phyloP scores from a whole-genome alignment of 139 green algal genomes.

The Pycnococcus provasolii region DNA sequence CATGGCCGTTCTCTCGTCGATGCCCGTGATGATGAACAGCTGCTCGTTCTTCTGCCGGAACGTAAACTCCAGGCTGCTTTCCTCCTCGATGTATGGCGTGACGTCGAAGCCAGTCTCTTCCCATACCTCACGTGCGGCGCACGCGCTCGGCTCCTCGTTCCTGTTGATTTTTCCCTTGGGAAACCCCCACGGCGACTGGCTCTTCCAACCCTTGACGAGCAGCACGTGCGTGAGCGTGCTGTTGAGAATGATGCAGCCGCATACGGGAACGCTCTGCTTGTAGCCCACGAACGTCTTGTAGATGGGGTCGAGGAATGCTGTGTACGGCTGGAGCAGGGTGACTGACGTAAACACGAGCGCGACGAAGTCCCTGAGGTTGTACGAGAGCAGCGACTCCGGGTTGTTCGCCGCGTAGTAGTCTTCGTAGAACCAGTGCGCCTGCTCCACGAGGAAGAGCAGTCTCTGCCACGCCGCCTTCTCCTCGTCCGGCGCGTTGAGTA shows the following conservation, averaged over 20 bases:
- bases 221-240: conserved; percentile 35
- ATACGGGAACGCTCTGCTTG: conserved; percentile 57
- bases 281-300: conserved; percentile 69
- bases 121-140: conserved; percentile 66
- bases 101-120: conserved; percentile 37
- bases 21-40: conserved; percentile 28
- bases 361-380: conserved; percentile 60
- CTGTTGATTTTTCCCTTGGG: conserved; percentile 77
- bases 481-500: conserved; percentile 61
- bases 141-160: conserved; percentile 62
- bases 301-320: conserved; percentile 50
- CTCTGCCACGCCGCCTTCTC: conserved; percentile 72
- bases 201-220: conserved; percentile 70
- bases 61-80: conserved; percentile 28
- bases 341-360: neutral
- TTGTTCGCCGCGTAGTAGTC: conserved; percentile 30
- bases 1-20: conserved; percentile 23
- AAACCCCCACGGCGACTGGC: conserved; percentile 70
- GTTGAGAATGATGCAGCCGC: conserved; percentile 78
- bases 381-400: conserved; percentile 21
- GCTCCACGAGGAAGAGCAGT: conserved; percentile 81
- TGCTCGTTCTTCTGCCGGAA: conserved; percentile 19
- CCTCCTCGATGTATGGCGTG: neutral
- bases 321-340: conserved; percentile 45
- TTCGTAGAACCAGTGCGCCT: conserved; percentile 95